Base-by-base conservation (phyloP, 495 filamentous ascomycete species). In the Penicillium paxilli region DNA sequence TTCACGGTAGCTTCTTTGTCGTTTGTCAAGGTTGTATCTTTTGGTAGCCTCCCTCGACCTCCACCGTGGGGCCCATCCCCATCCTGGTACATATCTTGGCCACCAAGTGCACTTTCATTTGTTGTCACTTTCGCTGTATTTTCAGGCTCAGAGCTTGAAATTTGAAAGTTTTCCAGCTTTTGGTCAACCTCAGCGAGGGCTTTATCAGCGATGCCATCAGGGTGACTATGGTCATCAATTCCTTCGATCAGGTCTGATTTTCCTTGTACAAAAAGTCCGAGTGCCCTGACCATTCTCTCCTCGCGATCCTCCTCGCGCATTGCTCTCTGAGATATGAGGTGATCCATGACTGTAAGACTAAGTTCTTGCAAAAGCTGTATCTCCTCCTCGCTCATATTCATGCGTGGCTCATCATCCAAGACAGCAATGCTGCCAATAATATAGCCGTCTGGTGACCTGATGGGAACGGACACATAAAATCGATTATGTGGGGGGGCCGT, bases 361-460 rank as follows among this genome's bases (percentile, higher is more conserved):
- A 86, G 76, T 16, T 68, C 65, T 19, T 60, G 46, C 10, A 73
- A 49, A 23, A 68, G 58, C 1, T 41, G 32, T 16, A 44, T 44
- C 26, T 70, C 55, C 22, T 65, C 51, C 12, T 51, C 33, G 10
- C 19, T 50, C 5, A 74, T n/a, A 1, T 16, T 16, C 8, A 65
- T 57, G 2, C 67, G 54, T 20, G 62, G 61, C 8, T 54, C 47
- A 32, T 69, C 58, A 60, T 88, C 85, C 1, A 86, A 60, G 12
- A 88, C 73, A 38, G 80, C 85, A 45, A 86, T 69, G 9, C 77
- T 82, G 12, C 86, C 86, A 55, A 89, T 89, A 8, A 81, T 78
- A 53, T 85, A 77, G 10, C 80, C 82, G n/a, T 73, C 71, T 12
- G 75, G 81, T 1, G 83, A 83, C 14, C 77, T 70, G 14, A 89